phyloP scores from a whole-genome alignment of 208 protist species.

The Spironucleus salmonicida region DNA sequence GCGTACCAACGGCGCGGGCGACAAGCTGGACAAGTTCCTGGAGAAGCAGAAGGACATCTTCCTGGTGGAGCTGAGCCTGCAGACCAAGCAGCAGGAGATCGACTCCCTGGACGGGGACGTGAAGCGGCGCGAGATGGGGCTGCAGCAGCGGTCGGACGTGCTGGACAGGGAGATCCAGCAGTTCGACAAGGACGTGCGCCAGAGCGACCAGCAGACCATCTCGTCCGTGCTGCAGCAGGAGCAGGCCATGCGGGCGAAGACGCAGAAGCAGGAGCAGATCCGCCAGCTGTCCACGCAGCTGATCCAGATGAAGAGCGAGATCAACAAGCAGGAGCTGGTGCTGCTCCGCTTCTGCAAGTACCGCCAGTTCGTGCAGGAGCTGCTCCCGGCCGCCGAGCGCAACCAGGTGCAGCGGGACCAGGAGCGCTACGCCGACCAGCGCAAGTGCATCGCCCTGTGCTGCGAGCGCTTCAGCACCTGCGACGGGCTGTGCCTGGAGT shows the following conservation, averaged over 20 bases:
- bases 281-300: background rate
- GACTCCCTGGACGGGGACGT: background rate
- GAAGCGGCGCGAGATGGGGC: background rate
- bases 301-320: background rate
- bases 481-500: background rate
- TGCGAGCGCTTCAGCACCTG: background rate
- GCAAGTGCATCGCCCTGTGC: slow-evolving; percentile 3
- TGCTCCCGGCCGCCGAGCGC: background rate
- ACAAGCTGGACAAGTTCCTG: slow-evolving; percentile 19
- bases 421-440: background rate
- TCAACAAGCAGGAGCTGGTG: background rate
- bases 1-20: background rate
- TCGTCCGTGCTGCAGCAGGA: background rate
- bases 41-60: slow-evolving; percentile 17
- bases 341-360: background rate
- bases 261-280: slow-evolving; percentile 15
- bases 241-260: background rate
- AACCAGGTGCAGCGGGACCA: background rate
- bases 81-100: slow-evolving; percentile 10
- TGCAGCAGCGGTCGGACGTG: background rate
- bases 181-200: slow-evolving; percentile 19
- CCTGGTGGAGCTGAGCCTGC: slow-evolving; percentile 12
- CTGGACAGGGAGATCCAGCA: background rate
- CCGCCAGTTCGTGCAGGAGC: background rate
- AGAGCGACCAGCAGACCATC: slow-evolving; percentile 1